These are phyloP conservation scores for Antitrichia curtipendula DNA, from an alignment of 225 moss, liverwort and hornwort species.

Conservation along the genomic window DNA sequence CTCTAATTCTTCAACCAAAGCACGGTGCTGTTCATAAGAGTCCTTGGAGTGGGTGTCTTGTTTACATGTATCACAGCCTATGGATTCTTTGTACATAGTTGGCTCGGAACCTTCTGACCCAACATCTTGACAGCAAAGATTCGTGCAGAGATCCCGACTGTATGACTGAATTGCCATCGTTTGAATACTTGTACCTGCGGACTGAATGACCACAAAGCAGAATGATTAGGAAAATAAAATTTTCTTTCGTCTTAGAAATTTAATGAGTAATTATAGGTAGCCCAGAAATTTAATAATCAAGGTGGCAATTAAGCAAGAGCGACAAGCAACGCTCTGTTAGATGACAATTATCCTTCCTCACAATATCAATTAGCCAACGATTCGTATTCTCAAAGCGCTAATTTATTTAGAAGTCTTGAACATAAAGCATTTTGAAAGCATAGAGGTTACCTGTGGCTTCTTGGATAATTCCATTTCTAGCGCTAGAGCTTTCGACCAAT, in stretches of 20 bases:
- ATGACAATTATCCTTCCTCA: neutral
- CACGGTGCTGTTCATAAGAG: constrained; percentile 41
- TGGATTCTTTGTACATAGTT: constrained; percentile 31
- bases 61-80: constrained; percentile 42
- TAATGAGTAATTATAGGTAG: neutral
- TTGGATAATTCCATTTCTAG: constrained; percentile 55
- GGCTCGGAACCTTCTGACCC: constrained; percentile 40
- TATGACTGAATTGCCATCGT: constrained; percentile 35
- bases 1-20: constrained; percentile 48
- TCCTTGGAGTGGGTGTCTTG: constrained; percentile 43
- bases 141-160: constrained; percentile 37
- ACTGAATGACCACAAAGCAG: constrained; percentile 14
- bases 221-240: neutral
- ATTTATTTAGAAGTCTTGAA: neutral
- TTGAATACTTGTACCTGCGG: constrained; percentile 41
- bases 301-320: neutral
- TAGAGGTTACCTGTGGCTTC: constrained; percentile 34
- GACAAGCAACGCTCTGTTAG: neutral
- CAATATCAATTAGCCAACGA: neutral
- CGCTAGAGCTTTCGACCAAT: constrained; percentile 60
- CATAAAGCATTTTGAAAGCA: neutral
- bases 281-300: neutral
- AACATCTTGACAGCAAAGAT: constrained; percentile 45
- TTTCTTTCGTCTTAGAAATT: neutral
- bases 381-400: neutral